Evolutionary conservation across 2,329 filamentous ascomycete genomes (phyloP).

Genomic region (Xylariaceae sp.): DNA sequence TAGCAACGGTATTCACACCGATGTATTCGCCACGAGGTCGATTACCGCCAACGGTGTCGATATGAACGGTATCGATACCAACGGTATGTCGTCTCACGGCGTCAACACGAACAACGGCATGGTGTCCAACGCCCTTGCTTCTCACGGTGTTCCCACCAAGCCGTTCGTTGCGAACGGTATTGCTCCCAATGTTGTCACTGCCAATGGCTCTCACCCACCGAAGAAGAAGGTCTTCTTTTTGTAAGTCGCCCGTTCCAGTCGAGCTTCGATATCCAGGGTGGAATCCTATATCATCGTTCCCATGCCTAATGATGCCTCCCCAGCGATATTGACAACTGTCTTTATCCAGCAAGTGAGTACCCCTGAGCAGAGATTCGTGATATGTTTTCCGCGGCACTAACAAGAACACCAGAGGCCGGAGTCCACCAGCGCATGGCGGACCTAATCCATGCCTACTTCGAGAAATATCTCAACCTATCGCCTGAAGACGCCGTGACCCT

Average conservation of each 20-base stretch:
- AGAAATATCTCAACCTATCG: slow-evolving; percentile 10
- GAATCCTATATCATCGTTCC: no score
- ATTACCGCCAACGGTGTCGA: not conserved
- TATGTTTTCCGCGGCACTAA: slow-evolving; percentile 1
- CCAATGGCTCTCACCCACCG: slow-evolving; percentile 7
- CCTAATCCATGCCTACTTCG: slow-evolving; percentile 16
- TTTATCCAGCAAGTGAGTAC: slow-evolving; percentile 15
- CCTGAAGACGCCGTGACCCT: slow-evolving; percentile 10
- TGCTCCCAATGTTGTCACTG: not conserved
- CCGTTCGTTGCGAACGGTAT: not conserved
- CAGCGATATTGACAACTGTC: slow-evolving; percentile 17
- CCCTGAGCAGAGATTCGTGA: not conserved
- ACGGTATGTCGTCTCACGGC: not conserved
- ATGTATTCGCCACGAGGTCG: not conserved
- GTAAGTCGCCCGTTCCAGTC: slow-evolving; percentile 2
- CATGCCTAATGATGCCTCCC: not conserved
- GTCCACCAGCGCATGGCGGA: slow-evolving; percentile 17
- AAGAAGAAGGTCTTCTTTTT: slow-evolving; percentile 20
- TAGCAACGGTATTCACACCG: not conserved
- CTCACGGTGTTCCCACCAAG: not conserved
- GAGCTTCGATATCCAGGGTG: not conserved
- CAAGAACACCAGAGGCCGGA: not conserved
- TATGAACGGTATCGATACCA: not conserved
- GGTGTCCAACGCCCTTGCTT: not conserved
- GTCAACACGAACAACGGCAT: not conserved